A percentile compares a stretch with the other conserved stretches of the same genome.
phyloP scores from a whole-genome alignment of 495 filamentous ascomycete species.

The Parmelia sp. region DNA sequence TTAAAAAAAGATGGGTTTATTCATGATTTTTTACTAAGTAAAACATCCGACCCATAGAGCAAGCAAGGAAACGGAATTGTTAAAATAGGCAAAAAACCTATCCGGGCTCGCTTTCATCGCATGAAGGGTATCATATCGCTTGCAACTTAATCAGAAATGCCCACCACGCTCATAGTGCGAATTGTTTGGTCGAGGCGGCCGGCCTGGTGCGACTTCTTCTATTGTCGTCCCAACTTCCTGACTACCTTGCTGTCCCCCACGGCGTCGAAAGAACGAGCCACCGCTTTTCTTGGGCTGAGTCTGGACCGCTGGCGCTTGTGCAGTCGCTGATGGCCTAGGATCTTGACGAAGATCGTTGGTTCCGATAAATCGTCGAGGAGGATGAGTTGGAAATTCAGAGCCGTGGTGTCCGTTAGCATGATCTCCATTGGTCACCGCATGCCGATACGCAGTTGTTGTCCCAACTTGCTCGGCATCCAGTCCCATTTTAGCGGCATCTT shows the following conservation, averaged over 20 bases:
- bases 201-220: slow-evolving; percentile 5
- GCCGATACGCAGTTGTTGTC: not conserved
- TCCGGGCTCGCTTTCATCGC: not conserved
- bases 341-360: not conserved
- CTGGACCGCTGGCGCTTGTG: not conserved
- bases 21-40: not conserved
- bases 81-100: not conserved
- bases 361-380: not conserved
- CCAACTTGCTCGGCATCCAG: slow-evolving; percentile 25
- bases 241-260: not conserved
- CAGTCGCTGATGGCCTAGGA: not conserved
- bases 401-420: not conserved
- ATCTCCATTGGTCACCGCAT: not conserved
- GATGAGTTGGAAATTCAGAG: not conserved
- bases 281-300: not conserved
- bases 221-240: not conserved
- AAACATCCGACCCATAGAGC: not conserved
- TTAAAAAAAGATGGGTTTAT: no score
- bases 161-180: not conserved
- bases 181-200: not conserved
- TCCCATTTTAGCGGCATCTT: slow-evolving; percentile 38
- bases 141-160: not conserved
- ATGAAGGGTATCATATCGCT: not conserved
- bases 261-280: not conserved
- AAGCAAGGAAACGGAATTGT: not conserved